A percentile compares a stretch with the other conserved stretches of the same genome.
phyloP scores from a whole-genome alignment of 2,329 filamentous ascomycete species.

The Cladosporium sp. region DNA sequence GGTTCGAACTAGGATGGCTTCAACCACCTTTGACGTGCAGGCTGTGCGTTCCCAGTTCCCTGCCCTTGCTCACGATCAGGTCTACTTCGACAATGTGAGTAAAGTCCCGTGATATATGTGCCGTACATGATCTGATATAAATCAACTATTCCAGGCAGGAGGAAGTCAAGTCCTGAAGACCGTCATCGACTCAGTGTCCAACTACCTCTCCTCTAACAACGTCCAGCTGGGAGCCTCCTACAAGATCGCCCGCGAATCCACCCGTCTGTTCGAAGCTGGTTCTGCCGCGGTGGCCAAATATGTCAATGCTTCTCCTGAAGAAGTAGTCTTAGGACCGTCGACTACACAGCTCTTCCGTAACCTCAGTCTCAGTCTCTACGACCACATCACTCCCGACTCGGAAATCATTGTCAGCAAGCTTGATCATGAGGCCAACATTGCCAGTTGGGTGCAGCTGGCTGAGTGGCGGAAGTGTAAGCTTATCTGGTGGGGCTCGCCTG shows the following conservation, averaged over 20 bases:
- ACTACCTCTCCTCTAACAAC: constrained; percentile 65
- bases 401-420: constrained; percentile 64
- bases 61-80: constrained; percentile 60
- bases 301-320: constrained; percentile 62
- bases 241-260: constrained; percentile 55
- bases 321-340: constrained; percentile 69
- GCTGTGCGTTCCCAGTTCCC: constrained; percentile 61
- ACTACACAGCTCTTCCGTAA: constrained; percentile 76
- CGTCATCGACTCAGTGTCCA: constrained; percentile 62
- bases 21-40: constrained; percentile 49
- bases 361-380: constrained; percentile 54
- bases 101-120: constrained; percentile 38
- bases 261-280: constrained; percentile 55
- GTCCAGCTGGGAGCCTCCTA: constrained; percentile 75
- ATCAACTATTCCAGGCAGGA: constrained; percentile 45
- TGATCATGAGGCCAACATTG: constrained; percentile 75
- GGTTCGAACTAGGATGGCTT: constrained; percentile 7
- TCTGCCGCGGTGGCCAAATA: constrained; percentile 64
- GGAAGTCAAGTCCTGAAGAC: constrained; percentile 65
- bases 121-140: no score
- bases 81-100: constrained; percentile 65
- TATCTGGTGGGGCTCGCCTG: constrained; percentile 60
- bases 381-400: constrained; percentile 53
- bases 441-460: constrained; percentile 68
- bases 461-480: constrained; percentile 55